A percentile compares a stretch with the other conserved stretches of the same genome.
These are phyloP conservation scores for Termitomyces sp. DNA, from an alignment of 1,284 basidiomycete species.

Conservation along the genomic window DNA sequence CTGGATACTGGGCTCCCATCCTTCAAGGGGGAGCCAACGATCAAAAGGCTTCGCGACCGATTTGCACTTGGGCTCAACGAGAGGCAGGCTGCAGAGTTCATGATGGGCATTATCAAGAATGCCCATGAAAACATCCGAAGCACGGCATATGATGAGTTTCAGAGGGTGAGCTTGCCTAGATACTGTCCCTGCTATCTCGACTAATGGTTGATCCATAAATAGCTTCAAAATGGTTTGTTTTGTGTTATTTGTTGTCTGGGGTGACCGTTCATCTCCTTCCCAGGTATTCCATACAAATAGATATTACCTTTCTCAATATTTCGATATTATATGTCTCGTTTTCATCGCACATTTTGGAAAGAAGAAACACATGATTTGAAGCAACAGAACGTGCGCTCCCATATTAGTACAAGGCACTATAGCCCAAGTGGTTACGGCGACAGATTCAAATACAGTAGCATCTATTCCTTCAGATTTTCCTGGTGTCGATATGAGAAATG, in stretches of 20 bases:
- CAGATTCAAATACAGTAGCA: too few relatives aligned
- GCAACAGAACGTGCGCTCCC: too few relatives aligned
- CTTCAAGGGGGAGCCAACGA: slow-evolving; percentile 94
- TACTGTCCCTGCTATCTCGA: not conserved
- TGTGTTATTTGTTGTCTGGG: not conserved
- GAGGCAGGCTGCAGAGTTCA: slow-evolving; percentile 88
- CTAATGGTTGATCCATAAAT: slow-evolving; percentile 6
- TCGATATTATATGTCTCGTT: not conserved
- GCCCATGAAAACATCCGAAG: slow-evolving; percentile 93
- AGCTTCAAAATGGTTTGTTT: slow-evolving; percentile 39
- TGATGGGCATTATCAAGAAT: slow-evolving; percentile 85
- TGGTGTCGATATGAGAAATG: too few relatives aligned
- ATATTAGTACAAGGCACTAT: too few relatives aligned
- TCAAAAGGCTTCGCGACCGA: slow-evolving; percentile 81
- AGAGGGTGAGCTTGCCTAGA: slow-evolving; percentile 49
- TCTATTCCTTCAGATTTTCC: too few relatives aligned
- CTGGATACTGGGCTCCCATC: slow-evolving; percentile 91
- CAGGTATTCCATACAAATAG: slow-evolving; percentile 37
- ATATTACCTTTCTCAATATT: not conserved
- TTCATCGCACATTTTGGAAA: too few relatives aligned
- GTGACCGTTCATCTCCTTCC: slow-evolving; percentile 5
- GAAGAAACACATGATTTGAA: too few relatives aligned
- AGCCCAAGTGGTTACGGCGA: too few relatives aligned
- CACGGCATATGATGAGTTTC: slow-evolving; percentile 91
- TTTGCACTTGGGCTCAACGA: slow-evolving; percentile 85